Conservation (phyloP, 768 basidiomycete genomes). For the Postia placenta region DNA sequence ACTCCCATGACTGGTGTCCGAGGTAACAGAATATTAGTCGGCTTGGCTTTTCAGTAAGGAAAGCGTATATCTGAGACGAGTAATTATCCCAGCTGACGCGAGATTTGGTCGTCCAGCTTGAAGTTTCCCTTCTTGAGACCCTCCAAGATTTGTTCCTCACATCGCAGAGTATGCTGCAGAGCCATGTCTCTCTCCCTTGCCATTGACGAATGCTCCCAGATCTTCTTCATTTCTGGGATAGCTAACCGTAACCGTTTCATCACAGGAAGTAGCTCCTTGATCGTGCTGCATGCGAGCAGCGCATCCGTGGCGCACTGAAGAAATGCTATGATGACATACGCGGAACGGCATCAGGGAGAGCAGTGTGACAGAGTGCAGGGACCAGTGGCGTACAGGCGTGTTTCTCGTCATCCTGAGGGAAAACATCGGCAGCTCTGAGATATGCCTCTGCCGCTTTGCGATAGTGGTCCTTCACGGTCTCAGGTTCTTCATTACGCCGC, state of each 20-base stretch:
- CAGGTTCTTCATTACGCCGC: not conserved
- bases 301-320: constrained; percentile 7
- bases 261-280: constrained; percentile 1
- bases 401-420: constrained; percentile 13
- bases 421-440: constrained; percentile 1
- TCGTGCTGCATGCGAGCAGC: not conserved
- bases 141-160: not conserved
- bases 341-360: not conserved
- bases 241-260: constrained; percentile 8
- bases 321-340: not conserved
- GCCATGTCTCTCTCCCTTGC: not conserved
- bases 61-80: too few species aligned
- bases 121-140: not conserved
- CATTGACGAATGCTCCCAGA: constrained; percentile 14
- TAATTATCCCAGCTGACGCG: too few species aligned
- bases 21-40: too few species aligned
- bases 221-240: constrained; percentile 9
- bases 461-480: not conserved
- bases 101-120: not conserved
- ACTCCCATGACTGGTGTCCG: too few species aligned
- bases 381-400: not conserved
- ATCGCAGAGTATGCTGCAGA: not conserved
- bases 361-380: not conserved
- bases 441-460: constrained; percentile 5
- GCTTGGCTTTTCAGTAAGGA: too few species aligned